Evolutionary conservation across 2,329 filamentous ascomycete genomes (phyloP).

Genomic region (Exophiala dermatitidis): DNA sequence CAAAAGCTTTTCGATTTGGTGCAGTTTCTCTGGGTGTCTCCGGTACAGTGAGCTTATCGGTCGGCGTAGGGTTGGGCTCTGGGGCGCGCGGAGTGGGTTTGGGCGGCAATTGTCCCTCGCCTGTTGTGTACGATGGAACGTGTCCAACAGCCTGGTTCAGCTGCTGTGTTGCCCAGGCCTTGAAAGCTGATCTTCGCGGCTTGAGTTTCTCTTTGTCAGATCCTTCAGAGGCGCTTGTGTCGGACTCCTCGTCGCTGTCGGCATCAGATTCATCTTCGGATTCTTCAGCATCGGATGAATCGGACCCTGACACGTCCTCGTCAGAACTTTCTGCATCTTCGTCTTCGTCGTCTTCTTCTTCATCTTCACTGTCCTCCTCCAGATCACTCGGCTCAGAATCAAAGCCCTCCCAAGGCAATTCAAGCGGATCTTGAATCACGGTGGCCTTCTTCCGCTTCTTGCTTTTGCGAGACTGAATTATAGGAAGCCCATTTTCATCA

Average conservation of each 20-base stretch:
- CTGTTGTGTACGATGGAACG: slow-evolving; percentile 35
- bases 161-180: slow-evolving; percentile 82
- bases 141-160: slow-evolving; percentile 76
- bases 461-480: slow-evolving; percentile 70
- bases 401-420: slow-evolving; percentile 43
- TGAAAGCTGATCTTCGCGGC: slow-evolving; percentile 63
- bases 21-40: not conserved
- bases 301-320: slow-evolving; percentile 27
- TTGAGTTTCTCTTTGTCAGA: slow-evolving; percentile 36
- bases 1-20: slow-evolving; percentile 59
- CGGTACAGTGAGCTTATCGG: not conserved
- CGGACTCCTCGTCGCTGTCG: slow-evolving; percentile 27
- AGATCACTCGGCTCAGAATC: slow-evolving; percentile 36
- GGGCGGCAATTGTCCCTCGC: slow-evolving; percentile 36
- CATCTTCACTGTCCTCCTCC: slow-evolving; percentile 15
- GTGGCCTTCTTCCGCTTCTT: slow-evolving; percentile 44
- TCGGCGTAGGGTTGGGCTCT: slow-evolving; percentile 3
- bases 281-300: not conserved
- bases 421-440: slow-evolving; percentile 26
- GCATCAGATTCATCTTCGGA: not conserved
- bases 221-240: slow-evolving; percentile 28
- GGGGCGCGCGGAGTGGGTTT: not conserved
- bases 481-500: slow-evolving; percentile 69
- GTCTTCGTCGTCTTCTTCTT: slow-evolving; percentile 26
- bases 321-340: slow-evolving; percentile 17